Evolutionary conservation across 2,329 filamentous ascomycete species (phyloP), one percentile per base, ranked within the genome.

Genomic region (Venturiaceae sp.): DNA sequence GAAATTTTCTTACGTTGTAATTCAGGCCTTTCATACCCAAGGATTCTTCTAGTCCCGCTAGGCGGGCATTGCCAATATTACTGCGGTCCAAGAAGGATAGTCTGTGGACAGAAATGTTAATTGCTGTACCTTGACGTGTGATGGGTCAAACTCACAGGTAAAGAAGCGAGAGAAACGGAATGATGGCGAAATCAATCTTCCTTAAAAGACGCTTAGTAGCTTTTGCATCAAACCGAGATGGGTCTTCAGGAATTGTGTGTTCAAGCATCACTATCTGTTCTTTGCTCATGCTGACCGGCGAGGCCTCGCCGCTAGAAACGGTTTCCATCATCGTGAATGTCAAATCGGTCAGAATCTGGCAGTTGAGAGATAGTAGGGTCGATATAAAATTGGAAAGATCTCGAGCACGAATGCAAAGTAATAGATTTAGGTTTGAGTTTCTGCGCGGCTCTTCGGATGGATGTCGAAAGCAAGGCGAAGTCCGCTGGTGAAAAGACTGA

Each of bases 141-240:
- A 65, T 60, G 75, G 19, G 11, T 16, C 16, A 9, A 7, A 57
- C 71, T 11, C 28, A 58, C 30, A 85, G 70, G 62, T 84, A 84
- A 19, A 85, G 75, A 0, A 85, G 66, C 3, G 81, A 77, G 61
- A 85, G 77, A 67, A 83, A 80, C 1, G 83, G 83, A 47, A 85
- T 78, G 23, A 85, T 75, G 64, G 77, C 72, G 72, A 75, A 70
- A 67, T 84, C 78, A 62, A 81, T 72, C 68, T 80, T 80, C 64
- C 78, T 71, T 37, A 84, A 65, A 0, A 84, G 74, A 58, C 70
- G 74, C 62, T 75, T 80, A n/a, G 75, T 82, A 16, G 71, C 71
- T 28, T 62, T 61, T 26, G 59, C 64, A 60, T 77, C 74, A 55
- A 71, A 76, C 28, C 66, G 68, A 13, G 28, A 36, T 30, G 61